Conservation (phyloP, 306 rosid genomes). For the Pterocarpus macrocarpus region DNA sequence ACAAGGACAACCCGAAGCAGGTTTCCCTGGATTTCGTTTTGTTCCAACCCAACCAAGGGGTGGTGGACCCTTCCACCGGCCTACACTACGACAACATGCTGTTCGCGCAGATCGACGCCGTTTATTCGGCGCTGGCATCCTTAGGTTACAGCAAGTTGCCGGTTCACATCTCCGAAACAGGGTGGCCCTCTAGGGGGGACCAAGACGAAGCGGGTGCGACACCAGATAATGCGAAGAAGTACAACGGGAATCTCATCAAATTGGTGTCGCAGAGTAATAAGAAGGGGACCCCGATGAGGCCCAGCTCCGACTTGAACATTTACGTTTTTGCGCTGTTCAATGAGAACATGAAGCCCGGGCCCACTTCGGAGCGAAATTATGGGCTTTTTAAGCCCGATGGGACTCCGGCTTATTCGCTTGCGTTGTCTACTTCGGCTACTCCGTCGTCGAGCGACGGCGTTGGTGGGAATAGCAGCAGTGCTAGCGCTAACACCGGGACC, state of each 20-base stretch:
- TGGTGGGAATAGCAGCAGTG: constrained; percentile 22
- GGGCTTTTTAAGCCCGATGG: constrained; percentile 95
- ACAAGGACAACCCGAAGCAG: constrained; percentile 80
- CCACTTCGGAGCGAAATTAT: constrained; percentile 90
- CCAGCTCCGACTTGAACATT: constrained; percentile 77
- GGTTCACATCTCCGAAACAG: constrained; percentile 96
- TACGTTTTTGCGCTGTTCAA: constrained; percentile 92
- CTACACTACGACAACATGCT: constrained; percentile 95
- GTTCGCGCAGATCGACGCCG: constrained; percentile 95
- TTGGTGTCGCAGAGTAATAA: constrained; percentile 52
- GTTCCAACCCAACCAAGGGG: constrained; percentile 83
- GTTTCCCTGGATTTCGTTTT: constrained; percentile 78
- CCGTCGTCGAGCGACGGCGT: constrained; percentile 36
- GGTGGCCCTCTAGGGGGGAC: constrained; percentile 99
- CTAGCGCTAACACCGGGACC: background rate
- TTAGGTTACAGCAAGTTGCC: constrained; percentile 73
- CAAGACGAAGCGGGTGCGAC: constrained; percentile 83
- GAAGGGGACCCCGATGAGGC: constrained; percentile 86
- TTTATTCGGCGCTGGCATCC: constrained; percentile 66
- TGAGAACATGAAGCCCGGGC: constrained; percentile 98
- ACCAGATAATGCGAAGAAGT: constrained; percentile 85
- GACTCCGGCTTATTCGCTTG: constrained; percentile 71
- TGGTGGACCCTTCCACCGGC: constrained; percentile 69
- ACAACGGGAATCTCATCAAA: constrained; percentile 82
- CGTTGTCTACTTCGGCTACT: constrained; percentile 37